phyloP scores from a whole-genome alignment of 2,329 filamentous ascomycete genomes.

The Fusarium sororula region DNA sequence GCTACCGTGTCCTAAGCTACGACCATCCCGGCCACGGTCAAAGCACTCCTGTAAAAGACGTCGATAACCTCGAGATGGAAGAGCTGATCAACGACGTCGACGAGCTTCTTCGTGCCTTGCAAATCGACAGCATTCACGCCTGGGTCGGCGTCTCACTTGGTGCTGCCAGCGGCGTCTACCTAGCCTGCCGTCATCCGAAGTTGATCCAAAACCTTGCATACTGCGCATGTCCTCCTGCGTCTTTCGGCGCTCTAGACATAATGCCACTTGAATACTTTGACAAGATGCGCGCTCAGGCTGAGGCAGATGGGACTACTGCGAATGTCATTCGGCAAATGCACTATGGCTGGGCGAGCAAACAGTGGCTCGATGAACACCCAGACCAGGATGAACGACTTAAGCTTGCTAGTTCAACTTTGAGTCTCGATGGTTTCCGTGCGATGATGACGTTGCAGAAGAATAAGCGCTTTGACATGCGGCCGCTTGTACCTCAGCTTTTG shows the following conservation, averaged over 20 bases:
- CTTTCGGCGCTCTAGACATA: background rate
- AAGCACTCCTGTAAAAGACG: background rate
- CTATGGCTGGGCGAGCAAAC: constrained; percentile 9
- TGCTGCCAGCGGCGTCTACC: background rate
- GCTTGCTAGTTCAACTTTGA: background rate
- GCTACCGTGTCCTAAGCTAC: background rate
- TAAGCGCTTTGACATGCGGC: background rate
- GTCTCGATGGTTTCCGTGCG: background rate
- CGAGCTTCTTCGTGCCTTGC: background rate
- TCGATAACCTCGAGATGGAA: background rate
- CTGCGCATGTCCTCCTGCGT: background rate
- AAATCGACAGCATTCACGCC: background rate
- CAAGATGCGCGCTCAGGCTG: background rate
- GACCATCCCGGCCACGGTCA: background rate
- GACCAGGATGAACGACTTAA: background rate
- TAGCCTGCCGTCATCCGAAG: background rate
- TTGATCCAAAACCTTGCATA: background rate
- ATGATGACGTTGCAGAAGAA: constrained; percentile 5
- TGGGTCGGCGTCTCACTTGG: constrained; percentile 10
- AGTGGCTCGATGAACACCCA: background rate
- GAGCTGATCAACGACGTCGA: background rate
- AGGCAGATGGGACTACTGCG: background rate
- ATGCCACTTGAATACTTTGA: background rate
- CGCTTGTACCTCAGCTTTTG: background rate
- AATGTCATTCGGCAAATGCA: constrained; percentile 1